Evolutionary conservation across 768 basidiomycete genomes (phyloP).

Genomic region (Boletus patriciae): DNA sequence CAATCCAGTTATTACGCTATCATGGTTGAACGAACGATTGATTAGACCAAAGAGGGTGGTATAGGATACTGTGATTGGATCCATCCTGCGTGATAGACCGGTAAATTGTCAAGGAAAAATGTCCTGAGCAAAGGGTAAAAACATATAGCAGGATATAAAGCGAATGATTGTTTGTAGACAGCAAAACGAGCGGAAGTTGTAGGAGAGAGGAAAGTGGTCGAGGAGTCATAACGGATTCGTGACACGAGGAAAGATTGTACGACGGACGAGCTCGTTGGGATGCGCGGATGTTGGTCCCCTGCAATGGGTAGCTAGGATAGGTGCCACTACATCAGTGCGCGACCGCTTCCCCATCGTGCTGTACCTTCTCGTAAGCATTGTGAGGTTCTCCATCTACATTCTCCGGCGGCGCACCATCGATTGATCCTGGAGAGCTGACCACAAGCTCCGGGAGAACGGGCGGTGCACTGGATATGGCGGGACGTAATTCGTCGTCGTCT

Average conservation of each 20-base stretch:
- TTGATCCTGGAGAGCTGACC: conserved; percentile 35
- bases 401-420: conserved; percentile 27
- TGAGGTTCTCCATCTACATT: conserved; percentile 15
- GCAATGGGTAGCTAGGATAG: background rate
- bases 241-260: background rate
- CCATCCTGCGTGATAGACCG: background rate
- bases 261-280: background rate
- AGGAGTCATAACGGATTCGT: conserved; percentile 1
- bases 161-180: background rate
- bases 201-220: background rate
- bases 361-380: conserved; percentile 18
- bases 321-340: conserved; percentile 14
- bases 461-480: conserved; percentile 28
- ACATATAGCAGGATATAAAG: conserved; percentile 9
- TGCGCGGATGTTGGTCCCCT: background rate
- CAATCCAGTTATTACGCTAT: background rate
- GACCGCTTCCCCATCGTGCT: conserved; percentile 22
- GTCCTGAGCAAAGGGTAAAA: background rate
- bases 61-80: background rate
- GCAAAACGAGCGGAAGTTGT: conserved; percentile 21
- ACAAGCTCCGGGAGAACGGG: conserved; percentile 36
- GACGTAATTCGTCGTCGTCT: conserved; percentile 27
- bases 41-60: conserved; percentile 9
- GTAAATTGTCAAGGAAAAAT: background rate
- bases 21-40: background rate